Evolutionary conservation across 2,329 filamentous ascomycete genomes (phyloP), one percentile per base, ranked within the genome.

Genomic region (Phoma sp.): DNA sequence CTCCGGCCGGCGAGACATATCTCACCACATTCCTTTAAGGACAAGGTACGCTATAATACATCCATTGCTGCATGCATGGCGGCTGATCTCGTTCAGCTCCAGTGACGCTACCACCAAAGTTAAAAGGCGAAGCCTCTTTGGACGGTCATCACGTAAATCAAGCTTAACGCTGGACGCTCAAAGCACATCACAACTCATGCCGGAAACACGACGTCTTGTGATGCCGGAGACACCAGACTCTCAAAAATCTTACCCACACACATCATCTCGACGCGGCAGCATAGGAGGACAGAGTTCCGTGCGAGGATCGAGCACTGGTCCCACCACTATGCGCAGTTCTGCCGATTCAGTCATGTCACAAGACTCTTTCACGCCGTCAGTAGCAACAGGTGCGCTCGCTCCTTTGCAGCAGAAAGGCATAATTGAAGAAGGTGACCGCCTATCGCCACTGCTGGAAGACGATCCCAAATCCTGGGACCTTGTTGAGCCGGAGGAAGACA

Each of bases 381-480:
- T 73, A 35, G 54, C 63, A 37, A 71, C 64, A 19, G 72, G 72
- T 5, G 59, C 76, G 6, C 62, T 76, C 17, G 71, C 75, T 6
- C 74, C 80, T 2, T 59, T 82, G n/a, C 80, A 82, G 58, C 74
- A 73, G 19, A 79, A 78, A 44, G 73, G 73, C 2, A 65, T 53
- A 1, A 49, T 70, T 2, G 78, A 81, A 24, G 78, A 80, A 19
- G 61, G 67, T 13, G 78, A 80, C 43, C 70, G 72, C 12, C 70
- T 82, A 17, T 78, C 80, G 49, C 80, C 81, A 8, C 65, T 82
- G 4, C 63, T 81, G 3, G 82, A 84, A 67, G 76, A 84, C 50
- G 82, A 85, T 54, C 81, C 82, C 10, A 72, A 74, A 36, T 83
- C 79, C 0, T 85, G 82, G 63, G 82, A 85, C 61, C 76, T 87